A percentile compares a stretch with the other conserved stretches of the same genome.
Evolutionary conservation across 352 stramenopile genomes (phyloP).

Genomic region (Peronospora destructor): DNA sequence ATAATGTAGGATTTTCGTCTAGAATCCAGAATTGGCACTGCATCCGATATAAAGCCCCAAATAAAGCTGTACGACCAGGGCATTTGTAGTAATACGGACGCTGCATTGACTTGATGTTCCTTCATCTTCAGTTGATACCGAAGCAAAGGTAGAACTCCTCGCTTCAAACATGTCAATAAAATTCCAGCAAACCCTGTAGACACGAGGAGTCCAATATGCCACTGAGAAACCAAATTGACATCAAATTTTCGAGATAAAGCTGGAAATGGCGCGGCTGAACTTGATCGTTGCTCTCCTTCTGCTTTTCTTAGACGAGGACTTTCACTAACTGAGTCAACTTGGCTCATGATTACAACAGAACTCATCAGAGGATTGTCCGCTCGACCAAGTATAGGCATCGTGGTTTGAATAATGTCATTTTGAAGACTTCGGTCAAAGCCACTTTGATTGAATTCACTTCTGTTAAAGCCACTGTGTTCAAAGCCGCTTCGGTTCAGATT

Average conservation of each 20-base stretch:
- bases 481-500: constrained; percentile 16
- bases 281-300: constrained; percentile 1
- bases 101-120: constrained; percentile 32
- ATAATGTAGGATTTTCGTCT: constrained; percentile 80
- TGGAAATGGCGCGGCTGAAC: constrained; percentile 14
- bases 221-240: constrained; percentile 21
- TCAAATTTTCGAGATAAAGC: constrained; percentile 23
- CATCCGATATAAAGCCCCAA: constrained; percentile 73
- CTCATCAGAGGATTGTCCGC: constrained; percentile 24
- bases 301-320: constrained; percentile 16
- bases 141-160: constrained; percentile 33
- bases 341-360: constrained; percentile 31
- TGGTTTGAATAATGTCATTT: constrained; percentile 22
- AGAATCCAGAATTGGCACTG: constrained; percentile 60
- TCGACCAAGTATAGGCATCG: constrained; percentile 23
- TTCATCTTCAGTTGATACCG: constrained; percentile 33
- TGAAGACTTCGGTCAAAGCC: constrained; percentile 17
- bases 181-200: constrained; percentile 37
- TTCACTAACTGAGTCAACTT: constrained; percentile 16
- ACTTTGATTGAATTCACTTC: constrained; percentile 11
- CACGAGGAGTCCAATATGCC: constrained; percentile 31
- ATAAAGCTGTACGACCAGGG: constrained; percentile 65
- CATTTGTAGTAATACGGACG: constrained; percentile 31
- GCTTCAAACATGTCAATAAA: constrained; percentile 38
- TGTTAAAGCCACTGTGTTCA: constrained; percentile 12